These are phyloP conservation scores for Clitopilus passeckerianus DNA, from an alignment of 768 basidiomycete genomes.

Conservation along the genomic window DNA sequence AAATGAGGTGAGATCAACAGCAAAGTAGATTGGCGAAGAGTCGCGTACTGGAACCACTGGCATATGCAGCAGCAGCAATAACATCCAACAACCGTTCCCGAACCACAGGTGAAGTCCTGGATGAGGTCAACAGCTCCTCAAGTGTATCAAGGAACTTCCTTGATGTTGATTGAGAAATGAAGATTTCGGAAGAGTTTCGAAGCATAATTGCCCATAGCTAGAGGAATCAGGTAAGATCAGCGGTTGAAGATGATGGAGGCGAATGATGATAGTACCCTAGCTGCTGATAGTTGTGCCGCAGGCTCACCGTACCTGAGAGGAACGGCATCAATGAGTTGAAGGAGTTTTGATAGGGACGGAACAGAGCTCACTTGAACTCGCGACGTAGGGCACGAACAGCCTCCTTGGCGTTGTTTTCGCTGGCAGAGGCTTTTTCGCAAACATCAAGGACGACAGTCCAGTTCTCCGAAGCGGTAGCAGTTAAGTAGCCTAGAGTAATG, in stretches of 20 bases:
- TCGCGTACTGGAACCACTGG: conserved; percentile 44
- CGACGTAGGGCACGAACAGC: conserved; percentile 76
- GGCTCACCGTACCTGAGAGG: conserved; percentile 65
- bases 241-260: neutral
- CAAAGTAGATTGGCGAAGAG: neutral
- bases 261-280: conserved; percentile 45
- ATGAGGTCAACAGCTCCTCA: conserved; percentile 62
- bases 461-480: conserved; percentile 77
- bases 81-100: conserved; percentile 78
- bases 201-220: conserved; percentile 92
- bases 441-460: conserved; percentile 81
- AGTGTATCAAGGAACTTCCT: conserved; percentile 78
- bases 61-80: conserved; percentile 76
- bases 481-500: conserved; percentile 54
- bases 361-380: conserved; percentile 70
- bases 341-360: conserved; percentile 1
- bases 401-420: conserved; percentile 73
- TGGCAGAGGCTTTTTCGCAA: conserved; percentile 75
- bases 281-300: conserved; percentile 69
- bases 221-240: conserved; percentile 1
- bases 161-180: conserved; percentile 63
- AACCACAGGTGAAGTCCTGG: conserved; percentile 73
- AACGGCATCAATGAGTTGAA: conserved; percentile 2
- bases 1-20: neutral
- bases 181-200: conserved; percentile 69